phyloP scores from a whole-genome alignment of 1,139 yeast genomes.

The Nakaseomyces uthaithaninus region DNA sequence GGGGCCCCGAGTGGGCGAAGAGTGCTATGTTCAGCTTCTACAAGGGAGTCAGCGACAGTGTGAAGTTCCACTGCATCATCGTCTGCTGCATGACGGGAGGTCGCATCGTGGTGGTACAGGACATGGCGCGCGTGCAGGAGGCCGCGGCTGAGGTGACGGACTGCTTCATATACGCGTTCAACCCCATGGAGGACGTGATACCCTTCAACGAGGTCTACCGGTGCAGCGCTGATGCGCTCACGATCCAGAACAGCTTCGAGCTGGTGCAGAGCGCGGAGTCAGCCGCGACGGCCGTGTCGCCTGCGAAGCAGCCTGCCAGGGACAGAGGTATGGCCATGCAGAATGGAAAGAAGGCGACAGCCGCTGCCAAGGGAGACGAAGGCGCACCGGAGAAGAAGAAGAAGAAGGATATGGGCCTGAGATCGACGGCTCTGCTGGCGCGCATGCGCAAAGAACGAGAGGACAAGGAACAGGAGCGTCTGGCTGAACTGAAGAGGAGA shows the following conservation, averaged over 20 bases:
- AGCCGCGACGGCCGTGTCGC: background rate
- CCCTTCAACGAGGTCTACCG: slow-evolving; percentile 20
- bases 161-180: slow-evolving; percentile 31
- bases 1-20: slow-evolving; percentile 26
- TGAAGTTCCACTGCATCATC: slow-evolving; percentile 26
- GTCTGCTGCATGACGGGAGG: slow-evolving; percentile 21
- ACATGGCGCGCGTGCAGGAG: slow-evolving; percentile 12
- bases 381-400: slow-evolving; percentile 11
- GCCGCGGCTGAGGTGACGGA: slow-evolving; percentile 17
- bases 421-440: slow-evolving; percentile 29
- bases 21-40: slow-evolving; percentile 26
- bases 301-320: slow-evolving; percentile 1
- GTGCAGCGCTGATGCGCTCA: slow-evolving; percentile 8
- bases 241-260: slow-evolving; percentile 21
- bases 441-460: slow-evolving; percentile 31
- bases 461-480: slow-evolving; percentile 28
- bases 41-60: slow-evolving; percentile 16
- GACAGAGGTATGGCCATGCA: slow-evolving; percentile 10
- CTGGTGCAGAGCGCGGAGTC: slow-evolving; percentile 8
- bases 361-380: background rate
- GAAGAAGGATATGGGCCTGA: slow-evolving; percentile 21
- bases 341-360: no score
- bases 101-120: slow-evolving; percentile 19
- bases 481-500: slow-evolving; percentile 23
- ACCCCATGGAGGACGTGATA: slow-evolving; percentile 26